Conservation (phyloP, 2,329 filamentous ascomycete species). For the Fusarium nodosum region DNA sequence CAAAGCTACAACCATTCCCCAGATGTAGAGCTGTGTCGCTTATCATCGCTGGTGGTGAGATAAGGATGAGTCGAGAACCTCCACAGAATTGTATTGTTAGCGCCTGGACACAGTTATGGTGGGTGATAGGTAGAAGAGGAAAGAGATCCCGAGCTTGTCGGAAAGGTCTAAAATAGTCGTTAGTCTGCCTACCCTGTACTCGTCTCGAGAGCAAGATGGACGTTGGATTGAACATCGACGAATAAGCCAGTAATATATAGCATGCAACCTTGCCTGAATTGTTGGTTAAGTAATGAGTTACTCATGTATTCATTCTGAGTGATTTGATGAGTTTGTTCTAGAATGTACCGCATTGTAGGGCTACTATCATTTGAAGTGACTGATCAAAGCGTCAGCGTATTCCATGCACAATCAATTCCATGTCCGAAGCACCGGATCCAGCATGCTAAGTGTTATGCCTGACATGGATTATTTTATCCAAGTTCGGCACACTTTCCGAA, state of each 20-base stretch:
- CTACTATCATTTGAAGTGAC: too few relatives aligned
- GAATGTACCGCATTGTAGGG: neutral
- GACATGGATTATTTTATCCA: neutral
- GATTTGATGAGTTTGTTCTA: neutral
- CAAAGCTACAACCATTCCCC: neutral
- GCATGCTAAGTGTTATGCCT: neutral
- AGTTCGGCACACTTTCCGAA: neutral
- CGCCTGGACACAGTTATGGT: conserved; percentile 1
- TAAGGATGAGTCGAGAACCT: conserved; percentile 5
- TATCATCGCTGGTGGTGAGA: conserved; percentile 36
- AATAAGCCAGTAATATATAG: too few relatives aligned
- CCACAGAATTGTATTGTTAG: conserved; percentile 6
- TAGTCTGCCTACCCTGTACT: neutral
- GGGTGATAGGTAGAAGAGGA: conserved; percentile 9
- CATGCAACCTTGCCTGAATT: neutral
- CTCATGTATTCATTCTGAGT: too few relatives aligned
- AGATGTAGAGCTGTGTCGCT: conserved; percentile 11
- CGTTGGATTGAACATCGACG: too few relatives aligned
- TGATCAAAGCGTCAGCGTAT: neutral
- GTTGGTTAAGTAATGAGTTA: too few relatives aligned
- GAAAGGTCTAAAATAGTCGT: neutral
- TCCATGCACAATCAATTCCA: neutral
- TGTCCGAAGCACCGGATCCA: neutral
- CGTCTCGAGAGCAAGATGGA: accelerated
- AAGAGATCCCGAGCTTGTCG: conserved; percentile 31